Percentiles rank a stretch among this genome's conserved stretches.
These are phyloP conservation scores for Fusarium verrucosum DNA, from an alignment of 2,329 filamentous ascomycete genomes.

Conservation along the genomic window DNA sequence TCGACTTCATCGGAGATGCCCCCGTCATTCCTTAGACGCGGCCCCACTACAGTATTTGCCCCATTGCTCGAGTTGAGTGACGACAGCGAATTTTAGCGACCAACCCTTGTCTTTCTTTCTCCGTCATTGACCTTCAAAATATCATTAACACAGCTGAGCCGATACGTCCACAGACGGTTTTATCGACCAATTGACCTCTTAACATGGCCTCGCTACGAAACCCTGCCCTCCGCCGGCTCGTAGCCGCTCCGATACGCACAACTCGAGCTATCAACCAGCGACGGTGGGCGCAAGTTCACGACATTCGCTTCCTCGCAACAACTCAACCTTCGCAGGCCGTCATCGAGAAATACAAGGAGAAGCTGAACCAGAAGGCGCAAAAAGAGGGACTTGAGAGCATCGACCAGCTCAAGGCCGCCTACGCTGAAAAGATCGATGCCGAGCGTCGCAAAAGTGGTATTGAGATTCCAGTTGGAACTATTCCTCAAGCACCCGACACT, in stretches of 20 bases:
- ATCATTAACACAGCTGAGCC: slow-evolving; percentile 4
- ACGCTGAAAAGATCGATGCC: slow-evolving; percentile 82
- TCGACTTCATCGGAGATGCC: slow-evolving; percentile 13
- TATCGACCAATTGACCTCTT: slow-evolving; percentile 7
- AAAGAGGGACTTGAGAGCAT: slow-evolving; percentile 75
- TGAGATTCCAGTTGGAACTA: slow-evolving; percentile 48
- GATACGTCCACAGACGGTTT: slow-evolving; percentile 3
- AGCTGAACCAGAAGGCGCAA: slow-evolving; percentile 83
- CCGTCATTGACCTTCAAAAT: slow-evolving; percentile 1
- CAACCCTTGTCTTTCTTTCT: slow-evolving; percentile 25
- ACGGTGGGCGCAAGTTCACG: slow-evolving; percentile 90
- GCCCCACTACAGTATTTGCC: slow-evolving; percentile 33
- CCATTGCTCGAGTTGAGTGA: slow-evolving; percentile 32
- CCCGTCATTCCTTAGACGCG: slow-evolving; percentile 10
- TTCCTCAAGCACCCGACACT: slow-evolving; percentile 51
- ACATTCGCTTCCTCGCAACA: slow-evolving; percentile 88
- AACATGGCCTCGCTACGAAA: slow-evolving; percentile 61
- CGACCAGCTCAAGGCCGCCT: slow-evolving; percentile 80
- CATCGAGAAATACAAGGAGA: slow-evolving; percentile 85
- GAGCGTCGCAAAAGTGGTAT: slow-evolving; percentile 74
- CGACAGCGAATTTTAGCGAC: slow-evolving; percentile 36
- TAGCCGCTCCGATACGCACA: slow-evolving; percentile 46
- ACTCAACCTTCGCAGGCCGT: slow-evolving; percentile 74
- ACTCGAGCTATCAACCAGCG: slow-evolving; percentile 65
- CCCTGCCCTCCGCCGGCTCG: slow-evolving; percentile 59